A percentile compares a stretch with the other conserved stretches of the same genome.
These are phyloP conservation scores for Hypoxylon sp. DNA, from an alignment of 2,329 filamentous ascomycete species.

Conservation along the genomic window DNA sequence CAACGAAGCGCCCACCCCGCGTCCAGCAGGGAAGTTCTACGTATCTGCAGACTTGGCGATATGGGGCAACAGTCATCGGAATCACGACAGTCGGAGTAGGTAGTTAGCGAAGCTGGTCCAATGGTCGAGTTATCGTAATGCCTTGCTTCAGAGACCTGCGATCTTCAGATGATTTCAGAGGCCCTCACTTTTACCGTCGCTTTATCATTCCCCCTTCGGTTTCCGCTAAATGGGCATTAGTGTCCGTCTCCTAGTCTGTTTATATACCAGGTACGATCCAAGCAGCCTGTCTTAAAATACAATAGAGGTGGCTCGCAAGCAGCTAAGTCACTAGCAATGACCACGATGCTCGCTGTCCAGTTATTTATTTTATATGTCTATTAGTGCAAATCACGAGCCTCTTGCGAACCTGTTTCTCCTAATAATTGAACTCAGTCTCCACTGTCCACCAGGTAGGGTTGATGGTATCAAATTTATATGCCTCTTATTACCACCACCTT, in stretches of 20 bases:
- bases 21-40: constrained; percentile 30
- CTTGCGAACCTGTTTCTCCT: neutral
- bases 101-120: constrained; percentile 1
- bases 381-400: neutral
- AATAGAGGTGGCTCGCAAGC: constrained; percentile 1
- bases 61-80: constrained; percentile 26
- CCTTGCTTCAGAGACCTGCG: too few relatives aligned
- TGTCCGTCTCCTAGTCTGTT: neutral
- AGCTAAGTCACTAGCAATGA: neutral
- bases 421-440: neutral
- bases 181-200: neutral
- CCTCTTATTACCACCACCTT: neutral
- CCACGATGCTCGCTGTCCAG: neutral
- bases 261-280: too few relatives aligned
- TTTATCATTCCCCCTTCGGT: neutral
- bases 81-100: neutral
- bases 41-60: constrained; percentile 31
- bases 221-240: neutral
- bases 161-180: constrained; percentile 5
- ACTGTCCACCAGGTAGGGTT: neutral
- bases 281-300: neutral
- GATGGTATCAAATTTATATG: neutral
- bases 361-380: neutral
- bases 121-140: too few relatives aligned
- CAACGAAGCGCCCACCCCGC: constrained; percentile 23